Percentiles rank a stretch among this genome's conserved stretches.
phyloP scores from a whole-genome alignment of 2,329 filamentous ascomycete species.

The Aspergillus spinulosporus region DNA sequence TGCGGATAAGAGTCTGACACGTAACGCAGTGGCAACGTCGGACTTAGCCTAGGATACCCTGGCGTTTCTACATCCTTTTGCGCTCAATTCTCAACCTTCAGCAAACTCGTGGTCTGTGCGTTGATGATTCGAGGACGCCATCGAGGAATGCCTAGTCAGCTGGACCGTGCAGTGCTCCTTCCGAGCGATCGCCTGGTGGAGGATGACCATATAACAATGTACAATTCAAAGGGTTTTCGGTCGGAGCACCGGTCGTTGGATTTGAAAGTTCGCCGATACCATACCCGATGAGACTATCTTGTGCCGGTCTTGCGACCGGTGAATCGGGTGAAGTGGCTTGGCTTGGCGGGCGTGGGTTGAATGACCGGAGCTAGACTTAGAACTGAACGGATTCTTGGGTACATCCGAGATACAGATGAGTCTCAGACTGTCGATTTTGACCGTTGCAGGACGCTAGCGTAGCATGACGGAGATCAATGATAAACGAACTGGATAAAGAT shows the following conservation, averaged over 20 bases:
- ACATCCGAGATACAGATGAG: not conserved
- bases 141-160: conserved; percentile 56
- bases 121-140: conserved; percentile 60
- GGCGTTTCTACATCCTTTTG: conserved; percentile 32
- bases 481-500: not conserved
- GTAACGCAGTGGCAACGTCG: conserved; percentile 33
- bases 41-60: conserved; percentile 37
- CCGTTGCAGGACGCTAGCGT: not conserved
- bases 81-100: conserved; percentile 51
- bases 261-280: conserved; percentile 8
- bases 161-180: conserved; percentile 49
- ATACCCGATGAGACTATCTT: conserved; percentile 1
- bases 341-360: not conserved
- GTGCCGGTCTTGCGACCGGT: not conserved
- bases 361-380: too few species aligned
- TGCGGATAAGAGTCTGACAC: conserved; percentile 6
- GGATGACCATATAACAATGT: conserved; percentile 13
- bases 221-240: conserved; percentile 8
- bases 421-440: not conserved
- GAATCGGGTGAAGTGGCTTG: not conserved
- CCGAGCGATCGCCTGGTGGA: conserved; percentile 28
- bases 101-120: conserved; percentile 56
- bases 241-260: conserved; percentile 1
- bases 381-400: not conserved
- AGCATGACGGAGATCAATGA: not conserved